Evolutionary conservation across 148 eudicot species (phyloP).

Genomic region (Vaccinium darrowii): DNA sequence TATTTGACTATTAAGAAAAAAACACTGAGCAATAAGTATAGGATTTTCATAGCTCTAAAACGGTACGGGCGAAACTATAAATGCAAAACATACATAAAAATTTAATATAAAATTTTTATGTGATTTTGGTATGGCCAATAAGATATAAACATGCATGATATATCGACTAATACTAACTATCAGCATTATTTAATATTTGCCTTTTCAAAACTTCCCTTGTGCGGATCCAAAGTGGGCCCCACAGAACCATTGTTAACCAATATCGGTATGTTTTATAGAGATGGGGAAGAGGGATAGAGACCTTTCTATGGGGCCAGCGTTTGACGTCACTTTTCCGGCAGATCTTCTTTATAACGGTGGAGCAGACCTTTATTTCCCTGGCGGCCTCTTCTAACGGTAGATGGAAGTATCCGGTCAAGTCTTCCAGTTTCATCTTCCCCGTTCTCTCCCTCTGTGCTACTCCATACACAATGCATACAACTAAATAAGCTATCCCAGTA

Average conservation of each 20-base stretch:
- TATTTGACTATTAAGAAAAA: neutral
- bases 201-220: too few relatives aligned
- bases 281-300: slow-evolving; percentile 4
- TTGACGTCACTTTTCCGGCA: slow-evolving; percentile 36
- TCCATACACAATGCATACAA: neutral
- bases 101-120: too few relatives aligned
- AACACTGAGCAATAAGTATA: too few relatives aligned
- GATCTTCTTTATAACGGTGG: slow-evolving; percentile 49
- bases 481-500: neutral
- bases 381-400: slow-evolving; percentile 41
- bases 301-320: slow-evolving; percentile 75
- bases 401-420: slow-evolving; percentile 34
- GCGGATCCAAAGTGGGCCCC: too few relatives aligned
- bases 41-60: too few relatives aligned
- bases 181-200: too few relatives aligned
- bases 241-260: too few relatives aligned
- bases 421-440: slow-evolving; percentile 34
- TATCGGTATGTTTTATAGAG: neutral
- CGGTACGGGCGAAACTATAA: neutral
- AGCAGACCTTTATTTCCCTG: slow-evolving; percentile 29
- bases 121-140: too few relatives aligned
- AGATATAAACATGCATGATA: too few relatives aligned
- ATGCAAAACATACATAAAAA: neutral
- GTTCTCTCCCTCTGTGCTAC: slow-evolving; percentile 53
- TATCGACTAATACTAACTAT: too few relatives aligned